Evolutionary conservation across 129 eudicot genomes (phyloP), one percentile per base, ranked within the genome.

Genomic region (Chrysanthemum lavandulifolium): DNA sequence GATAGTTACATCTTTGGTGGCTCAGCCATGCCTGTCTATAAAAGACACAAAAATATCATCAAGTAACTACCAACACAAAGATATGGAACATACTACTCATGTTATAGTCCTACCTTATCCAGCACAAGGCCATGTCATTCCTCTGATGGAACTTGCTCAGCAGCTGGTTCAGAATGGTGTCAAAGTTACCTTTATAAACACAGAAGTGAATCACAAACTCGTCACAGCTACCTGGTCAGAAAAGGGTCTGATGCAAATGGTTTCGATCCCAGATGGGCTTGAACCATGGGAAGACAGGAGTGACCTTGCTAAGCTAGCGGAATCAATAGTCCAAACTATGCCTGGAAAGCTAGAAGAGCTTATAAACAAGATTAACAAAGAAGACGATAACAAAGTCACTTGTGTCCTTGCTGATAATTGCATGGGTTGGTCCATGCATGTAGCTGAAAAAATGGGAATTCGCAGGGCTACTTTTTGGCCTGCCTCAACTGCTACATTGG

Each of bases 91-190:
- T n/a, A 36, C 19, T 71, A 18, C 19, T 71, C 86, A 76, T 65
- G 80, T 73, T 18, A 29, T 82, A 21, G 84, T 63, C n/a, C 81
- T 82, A 76, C 82, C 90, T 64, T 86, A 70, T 69, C 87, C 87
- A 18, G 85, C 83, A 13, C 87, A 82, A 68, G 85, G 87, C 60
- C 91, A 83, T 73, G 85, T 83, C n/a, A 83, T 50, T 47, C 91
- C 87, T 7, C 83, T 86, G 53, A 55, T 86, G 70, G 84, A 80
- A 25, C 25, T 83, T 31, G 57, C 73, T n/a, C 77, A 73, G 49
- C 47, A 78, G 40, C 67, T 86, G 57, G 86, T 82, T 70, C 23
- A 29, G 14, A 76, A 68, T 2, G 87, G 85, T 43, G 56, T 83
- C 31, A 83, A 86, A 62, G 83, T 86, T 27, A 83, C 91, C 2